phyloP scores from a whole-genome alignment of 495 filamentous ascomycete genomes.

The Gamarada debralockiae region DNA sequence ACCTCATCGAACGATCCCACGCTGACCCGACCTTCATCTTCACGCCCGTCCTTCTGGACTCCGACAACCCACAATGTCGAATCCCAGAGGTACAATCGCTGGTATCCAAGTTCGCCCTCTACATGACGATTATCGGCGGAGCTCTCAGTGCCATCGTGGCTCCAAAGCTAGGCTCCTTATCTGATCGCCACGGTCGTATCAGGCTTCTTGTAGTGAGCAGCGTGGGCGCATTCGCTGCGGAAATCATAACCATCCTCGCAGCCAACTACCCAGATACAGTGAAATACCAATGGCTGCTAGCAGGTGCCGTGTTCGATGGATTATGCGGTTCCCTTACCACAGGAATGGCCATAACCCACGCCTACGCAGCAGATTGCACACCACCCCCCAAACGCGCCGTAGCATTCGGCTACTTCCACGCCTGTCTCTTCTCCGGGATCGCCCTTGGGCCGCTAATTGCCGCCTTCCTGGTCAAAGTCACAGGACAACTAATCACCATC shows the following conservation, averaged over 20 bases:
- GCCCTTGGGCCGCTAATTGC: conserved; percentile 78
- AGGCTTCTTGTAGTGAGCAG: conserved; percentile 63
- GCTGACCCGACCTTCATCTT: conserved; percentile 56
- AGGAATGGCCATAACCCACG: conserved; percentile 72
- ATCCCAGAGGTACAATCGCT: conserved; percentile 65
- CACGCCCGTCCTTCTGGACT: conserved; percentile 60
- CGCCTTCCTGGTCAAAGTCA: conserved; percentile 68
- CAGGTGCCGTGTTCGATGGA: conserved; percentile 74
- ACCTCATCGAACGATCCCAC: conserved; percentile 57
- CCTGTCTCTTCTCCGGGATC: conserved; percentile 80
- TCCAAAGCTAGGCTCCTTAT: conserved; percentile 79
- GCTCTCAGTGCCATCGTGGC: conserved; percentile 69
- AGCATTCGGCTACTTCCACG: conserved; percentile 87
- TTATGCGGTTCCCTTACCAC: conserved; percentile 83
- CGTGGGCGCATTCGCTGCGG: conserved; percentile 61
- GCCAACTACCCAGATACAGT: conserved; percentile 68
- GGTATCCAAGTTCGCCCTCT: conserved; percentile 74
- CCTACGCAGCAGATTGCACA: conserved; percentile 88
- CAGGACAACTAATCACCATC: conserved; percentile 61
- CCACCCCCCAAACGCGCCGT: conserved; percentile 71
- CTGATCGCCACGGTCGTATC: conserved; percentile 84
- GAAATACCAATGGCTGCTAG: conserved; percentile 67
- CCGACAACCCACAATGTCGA: conserved; percentile 68
- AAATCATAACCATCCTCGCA: conserved; percentile 72
- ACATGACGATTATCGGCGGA: conserved; percentile 66